Evolutionary conservation across 371 early-diverging fungal species (phyloP), one percentile per base, ranked within the genome.

Genomic region (Circinella umbellata): DNA sequence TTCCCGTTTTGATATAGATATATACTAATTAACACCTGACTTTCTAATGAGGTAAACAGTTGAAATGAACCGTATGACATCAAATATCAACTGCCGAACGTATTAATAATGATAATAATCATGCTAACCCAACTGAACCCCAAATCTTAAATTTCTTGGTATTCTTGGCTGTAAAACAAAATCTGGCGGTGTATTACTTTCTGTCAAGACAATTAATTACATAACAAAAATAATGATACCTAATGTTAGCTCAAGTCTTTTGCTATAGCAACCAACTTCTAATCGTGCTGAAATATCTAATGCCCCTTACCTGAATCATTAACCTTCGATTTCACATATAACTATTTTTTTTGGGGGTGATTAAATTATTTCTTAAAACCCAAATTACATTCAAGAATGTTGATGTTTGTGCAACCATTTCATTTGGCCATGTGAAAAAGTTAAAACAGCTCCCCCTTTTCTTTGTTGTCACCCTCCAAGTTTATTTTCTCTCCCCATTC

Each of bases 1-100:
- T 27, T 27, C 27, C 27, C 27, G 2, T 27, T 27, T 27, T 27
- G 27, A 27, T 2, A 27, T 27, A 27, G 27, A 27, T 2, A 27
- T 27, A 9, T 64, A 64, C 18, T 36, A 54, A 36, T 36, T 46
- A 34, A 20, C 53, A 13, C 48, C 54, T 54, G 65, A 64, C 27
- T 64, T 64, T 54, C 65, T 64, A 18, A 64, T 64, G 53, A 53
- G 20, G 4, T 38, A 37, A 7, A 37, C 27, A 3, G 53, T 39
- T 2, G 15, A 64, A 53, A 64, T 51, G 53, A 64, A 36, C 38
- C 36, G 65, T 48, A 64, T 64, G 65, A 64, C 65, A 17, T 54
- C 35, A 62, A 38, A 13, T 4, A 38, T 39, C 4, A 9, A 11
- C 17, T 62, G 5, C 9, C 5, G 62, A 11, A 18, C 17, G 38